Evolutionary conservation across 2,329 filamentous ascomycete species (phyloP).

Genomic region (Trichophaea hybrida): DNA sequence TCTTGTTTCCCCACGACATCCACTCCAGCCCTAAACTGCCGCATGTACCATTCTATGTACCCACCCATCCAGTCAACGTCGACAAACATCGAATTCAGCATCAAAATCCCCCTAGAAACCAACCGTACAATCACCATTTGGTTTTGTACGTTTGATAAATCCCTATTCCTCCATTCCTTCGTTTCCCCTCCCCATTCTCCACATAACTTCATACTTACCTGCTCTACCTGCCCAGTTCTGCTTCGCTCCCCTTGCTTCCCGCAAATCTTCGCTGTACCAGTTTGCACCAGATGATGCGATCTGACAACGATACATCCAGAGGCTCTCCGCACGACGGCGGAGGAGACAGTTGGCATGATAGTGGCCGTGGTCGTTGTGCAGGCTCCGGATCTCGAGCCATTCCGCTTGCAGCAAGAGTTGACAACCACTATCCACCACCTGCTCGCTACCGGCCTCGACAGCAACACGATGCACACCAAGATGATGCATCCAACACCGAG

Average conservation of each 20-base stretch:
- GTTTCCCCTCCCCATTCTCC: not conserved
- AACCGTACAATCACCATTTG: not conserved
- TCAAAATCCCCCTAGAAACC: not conserved
- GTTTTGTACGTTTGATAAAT: not conserved
- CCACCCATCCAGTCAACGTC: not conserved
- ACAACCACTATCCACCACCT: not conserved
- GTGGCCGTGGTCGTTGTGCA: not conserved
- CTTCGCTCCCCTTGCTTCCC: not conserved
- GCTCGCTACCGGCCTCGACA: slow-evolving; percentile 4
- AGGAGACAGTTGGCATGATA: not conserved
- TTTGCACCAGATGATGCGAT: not conserved
- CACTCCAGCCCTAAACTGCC: no score
- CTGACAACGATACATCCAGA: slow-evolving; percentile 1
- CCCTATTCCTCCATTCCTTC: not conserved
- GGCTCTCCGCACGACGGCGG: not conserved
- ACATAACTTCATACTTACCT: not conserved
- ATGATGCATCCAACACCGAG: not conserved
- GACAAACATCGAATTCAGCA: not conserved
- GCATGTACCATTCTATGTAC: no score
- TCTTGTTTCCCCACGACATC: not conserved
- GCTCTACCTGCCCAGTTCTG: not conserved
- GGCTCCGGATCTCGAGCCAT: not conserved
- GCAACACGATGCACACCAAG: not conserved
- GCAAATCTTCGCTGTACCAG: not conserved
- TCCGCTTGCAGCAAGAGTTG: not conserved